Conservation (phyloP, 169 alveolate genomes). For the Plasmodium blacklocki region DNA sequence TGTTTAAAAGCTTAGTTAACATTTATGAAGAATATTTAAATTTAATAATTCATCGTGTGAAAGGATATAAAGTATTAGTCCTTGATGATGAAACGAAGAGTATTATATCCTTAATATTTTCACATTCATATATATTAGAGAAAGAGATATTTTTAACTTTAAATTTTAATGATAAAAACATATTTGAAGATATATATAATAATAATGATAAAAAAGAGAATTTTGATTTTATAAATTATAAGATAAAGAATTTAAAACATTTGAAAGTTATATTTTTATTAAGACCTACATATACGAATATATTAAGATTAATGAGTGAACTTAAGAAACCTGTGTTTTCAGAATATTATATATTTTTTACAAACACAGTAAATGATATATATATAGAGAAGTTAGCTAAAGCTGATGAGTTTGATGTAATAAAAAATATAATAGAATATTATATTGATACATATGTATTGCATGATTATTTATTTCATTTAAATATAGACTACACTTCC, state of each 20-base stretch:
- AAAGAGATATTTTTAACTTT: constrained; percentile 94
- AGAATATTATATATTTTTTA: constrained; percentile 91
- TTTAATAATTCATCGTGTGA: constrained; percentile 81
- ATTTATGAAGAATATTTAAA: constrained; percentile 80
- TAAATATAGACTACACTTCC: constrained; percentile 89
- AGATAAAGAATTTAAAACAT: constrained; percentile 89
- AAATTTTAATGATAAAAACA: constrained; percentile 88
- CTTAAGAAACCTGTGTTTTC: constrained; percentile 90
- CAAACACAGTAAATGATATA: constrained; percentile 89
- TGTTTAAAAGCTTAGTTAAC: constrained; percentile 77
- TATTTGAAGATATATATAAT: constrained; percentile 60
- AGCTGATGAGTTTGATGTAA: constrained; percentile 92
- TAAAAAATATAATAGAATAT: constrained; percentile 92
- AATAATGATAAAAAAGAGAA: constrained; percentile 35
- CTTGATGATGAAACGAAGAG: constrained; percentile 93
- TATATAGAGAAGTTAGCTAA: constrained; percentile 93
- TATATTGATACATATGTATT: constrained; percentile 91
- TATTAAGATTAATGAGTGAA: constrained; percentile 87
- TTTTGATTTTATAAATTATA: constrained; percentile 66
- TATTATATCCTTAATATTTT: constrained; percentile 92
- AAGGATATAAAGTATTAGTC: constrained; percentile 91
- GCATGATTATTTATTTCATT: constrained; percentile 89
- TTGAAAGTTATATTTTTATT: constrained; percentile 92
- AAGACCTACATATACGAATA: constrained; percentile 92
- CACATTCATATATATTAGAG: constrained; percentile 92